Conservation (phyloP, 2,329 filamentous ascomycete species). For the Diplodia scrobiculata region DNA sequence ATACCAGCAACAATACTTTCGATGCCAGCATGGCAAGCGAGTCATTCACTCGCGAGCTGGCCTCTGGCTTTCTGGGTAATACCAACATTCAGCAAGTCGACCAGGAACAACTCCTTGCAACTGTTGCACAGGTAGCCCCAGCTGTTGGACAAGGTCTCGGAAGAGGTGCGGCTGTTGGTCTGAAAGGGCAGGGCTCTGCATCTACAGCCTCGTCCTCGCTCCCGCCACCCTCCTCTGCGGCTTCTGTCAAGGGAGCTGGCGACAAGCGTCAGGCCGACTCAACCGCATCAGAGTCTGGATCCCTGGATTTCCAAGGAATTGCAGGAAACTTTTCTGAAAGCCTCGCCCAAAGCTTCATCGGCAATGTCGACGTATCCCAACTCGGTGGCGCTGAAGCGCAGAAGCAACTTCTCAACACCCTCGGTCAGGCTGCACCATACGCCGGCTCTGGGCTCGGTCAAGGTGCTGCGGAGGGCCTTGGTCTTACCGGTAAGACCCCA, state of each 20-base stretch:
- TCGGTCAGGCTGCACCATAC: slow-evolving; percentile 7
- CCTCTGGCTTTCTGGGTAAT: slow-evolving; percentile 8
- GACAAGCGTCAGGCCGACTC: not conserved
- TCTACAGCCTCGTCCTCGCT: not conserved
- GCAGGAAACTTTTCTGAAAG: slow-evolving; percentile 13
- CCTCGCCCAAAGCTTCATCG: slow-evolving; percentile 19
- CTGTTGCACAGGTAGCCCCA: slow-evolving; percentile 4
- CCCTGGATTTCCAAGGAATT: not conserved
- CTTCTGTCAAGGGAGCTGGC: not conserved
- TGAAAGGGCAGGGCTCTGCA: not conserved
- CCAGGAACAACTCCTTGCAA: not conserved
- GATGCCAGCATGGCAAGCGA: slow-evolving; percentile 4
- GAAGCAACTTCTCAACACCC: not conserved
- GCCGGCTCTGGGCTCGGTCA: slow-evolving; percentile 16
- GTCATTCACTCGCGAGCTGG: slow-evolving; percentile 8
- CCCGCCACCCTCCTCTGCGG: not conserved
- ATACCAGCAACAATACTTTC: not conserved
- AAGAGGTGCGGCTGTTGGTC: slow-evolving; percentile 4
- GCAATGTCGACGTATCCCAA: slow-evolving; percentile 9
- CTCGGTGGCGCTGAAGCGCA: not conserved
- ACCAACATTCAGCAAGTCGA: slow-evolving; percentile 11
- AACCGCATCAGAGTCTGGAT: not conserved
- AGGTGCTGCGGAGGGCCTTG: slow-evolving; percentile 15
- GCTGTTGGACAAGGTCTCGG: slow-evolving; percentile 16
- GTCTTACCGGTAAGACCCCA: not conserved